Evolutionary conservation across 441 rosid species (phyloP), one percentile per base, ranked within the genome.

Genomic region (Eruca vesicaria): DNA sequence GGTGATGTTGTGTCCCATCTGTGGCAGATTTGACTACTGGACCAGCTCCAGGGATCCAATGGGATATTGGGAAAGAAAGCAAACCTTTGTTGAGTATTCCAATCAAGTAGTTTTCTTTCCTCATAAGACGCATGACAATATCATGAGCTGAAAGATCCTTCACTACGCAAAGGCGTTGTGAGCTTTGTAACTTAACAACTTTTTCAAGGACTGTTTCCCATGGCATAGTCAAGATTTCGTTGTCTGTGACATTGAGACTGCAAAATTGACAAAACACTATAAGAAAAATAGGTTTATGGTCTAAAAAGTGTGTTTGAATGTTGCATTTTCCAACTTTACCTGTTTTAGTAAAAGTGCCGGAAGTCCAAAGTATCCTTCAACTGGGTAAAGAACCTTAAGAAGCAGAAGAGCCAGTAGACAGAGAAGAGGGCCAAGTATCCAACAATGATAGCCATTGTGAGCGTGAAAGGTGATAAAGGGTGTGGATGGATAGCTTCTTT

Each of bases 41-140:
- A 75, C 99, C 98, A 80, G 90, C 91, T 74, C 98, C 98, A 35
- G 99, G 99, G 77, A 96, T 80, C 99, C 98, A 96, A 4, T 81
- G 71, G 55, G 84, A 85, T 56, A 94, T 84, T 68, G 94, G 97
- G 82, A 96, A 96, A 67, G 98, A 90, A 81, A 96, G 95, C 65
- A 96, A 81, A 65, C 98, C 98, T 87, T 94, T 94, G 77, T 94
- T 96, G 74, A 96, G 87, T 96, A 96, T 90, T 77, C 97, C 99
- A 81, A 96, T 92, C 84, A 96, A 85, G 87, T 94, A 96, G 75
- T 96, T 96, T 77, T 96, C 99, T 82, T 96, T 96, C 77, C 99
- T 86, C 99, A 96, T 90, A 84, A 96, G 81, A 62, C 99, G 91
- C 99, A 94, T 87, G 45, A 94, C 85, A 19, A 96, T 76, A 68